A percentile compares a stretch with the other conserved stretches of the same genome.
These are phyloP conservation scores for Climacium dendroides DNA, from an alignment of 225 moss, liverwort and hornwort species.

Conservation along the genomic window DNA sequence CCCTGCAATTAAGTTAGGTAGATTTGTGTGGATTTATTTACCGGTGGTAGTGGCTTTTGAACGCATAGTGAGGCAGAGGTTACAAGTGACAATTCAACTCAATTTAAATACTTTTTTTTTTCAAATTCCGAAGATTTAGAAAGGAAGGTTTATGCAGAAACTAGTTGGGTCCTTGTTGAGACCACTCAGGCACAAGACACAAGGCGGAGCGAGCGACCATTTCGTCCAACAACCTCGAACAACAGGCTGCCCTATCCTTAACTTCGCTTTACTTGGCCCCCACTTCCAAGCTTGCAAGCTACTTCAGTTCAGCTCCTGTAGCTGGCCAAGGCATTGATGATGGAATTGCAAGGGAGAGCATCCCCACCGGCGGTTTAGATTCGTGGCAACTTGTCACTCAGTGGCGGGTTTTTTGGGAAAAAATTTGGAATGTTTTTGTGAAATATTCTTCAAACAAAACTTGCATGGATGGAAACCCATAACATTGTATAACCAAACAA, in stretches of 20 bases:
- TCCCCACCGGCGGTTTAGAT: neutral
- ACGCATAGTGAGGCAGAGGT: too few relatives aligned
- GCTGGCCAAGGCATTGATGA: too few relatives aligned
- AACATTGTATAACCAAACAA: too few relatives aligned
- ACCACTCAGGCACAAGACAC: neutral
- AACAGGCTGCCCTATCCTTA: neutral
- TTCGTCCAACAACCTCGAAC: neutral
- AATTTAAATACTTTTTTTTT: too few relatives aligned
- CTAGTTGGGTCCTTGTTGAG: neutral
- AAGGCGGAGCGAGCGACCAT: neutral
- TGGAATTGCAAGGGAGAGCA: neutral
- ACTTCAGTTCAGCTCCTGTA: neutral
- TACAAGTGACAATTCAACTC: too few relatives aligned
- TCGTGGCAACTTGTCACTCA: neutral
- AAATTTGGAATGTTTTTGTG: neutral
- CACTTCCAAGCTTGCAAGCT: too few relatives aligned
- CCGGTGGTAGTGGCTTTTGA: too few relatives aligned
- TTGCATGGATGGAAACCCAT: too few relatives aligned
- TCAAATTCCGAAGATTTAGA: neutral
- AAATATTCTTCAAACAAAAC: neutral
- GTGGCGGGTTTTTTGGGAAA: fast-evolving
- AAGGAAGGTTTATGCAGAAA: neutral
- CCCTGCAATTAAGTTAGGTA: too few relatives aligned
- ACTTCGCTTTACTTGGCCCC: too few relatives aligned
- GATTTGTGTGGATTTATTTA: too few relatives aligned